These are phyloP conservation scores for Aspergillus puulaauensis DNA, from an alignment of 2,329 filamentous ascomycete species.

Conservation along the genomic window DNA sequence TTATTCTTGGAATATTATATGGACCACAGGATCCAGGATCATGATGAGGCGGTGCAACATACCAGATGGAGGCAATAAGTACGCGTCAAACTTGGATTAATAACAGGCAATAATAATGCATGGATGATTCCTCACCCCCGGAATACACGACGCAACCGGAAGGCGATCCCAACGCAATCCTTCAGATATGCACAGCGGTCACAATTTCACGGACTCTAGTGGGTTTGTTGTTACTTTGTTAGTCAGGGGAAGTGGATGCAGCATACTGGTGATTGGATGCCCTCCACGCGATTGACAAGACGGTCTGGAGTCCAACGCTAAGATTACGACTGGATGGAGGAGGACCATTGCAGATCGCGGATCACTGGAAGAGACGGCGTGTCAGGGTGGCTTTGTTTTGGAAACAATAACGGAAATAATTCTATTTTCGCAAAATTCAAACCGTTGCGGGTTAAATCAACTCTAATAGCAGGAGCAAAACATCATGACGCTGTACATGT, in stretches of 20 bases:
- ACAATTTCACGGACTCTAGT: background rate
- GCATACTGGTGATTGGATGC: background rate
- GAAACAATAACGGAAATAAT: background rate
- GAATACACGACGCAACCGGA: background rate
- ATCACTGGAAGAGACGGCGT: background rate
- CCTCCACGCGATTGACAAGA: background rate
- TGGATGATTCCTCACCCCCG: too few relatives aligned
- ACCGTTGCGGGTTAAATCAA: too few relatives aligned
- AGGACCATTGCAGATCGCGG: too few relatives aligned
- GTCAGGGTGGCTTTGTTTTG: background rate
- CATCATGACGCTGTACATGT: slow-evolving; percentile 9
- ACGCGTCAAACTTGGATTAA: too few relatives aligned
- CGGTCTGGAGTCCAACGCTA: background rate
- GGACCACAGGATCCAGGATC: too few relatives aligned
- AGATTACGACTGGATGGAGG: background rate
- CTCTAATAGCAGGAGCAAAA: background rate
- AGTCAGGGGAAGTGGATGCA: background rate
- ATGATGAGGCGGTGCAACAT: too few relatives aligned
- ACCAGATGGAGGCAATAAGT: too few relatives aligned
- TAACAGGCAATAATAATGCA: too few relatives aligned
- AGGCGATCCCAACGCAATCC: background rate
- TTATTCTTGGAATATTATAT: too few relatives aligned
- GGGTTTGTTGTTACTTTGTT: background rate
- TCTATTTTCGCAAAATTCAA: background rate
- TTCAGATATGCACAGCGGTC: background rate